Evolutionary conservation across 257 asterid species (phyloP).

Genomic region (Nicotiana tabacum): DNA sequence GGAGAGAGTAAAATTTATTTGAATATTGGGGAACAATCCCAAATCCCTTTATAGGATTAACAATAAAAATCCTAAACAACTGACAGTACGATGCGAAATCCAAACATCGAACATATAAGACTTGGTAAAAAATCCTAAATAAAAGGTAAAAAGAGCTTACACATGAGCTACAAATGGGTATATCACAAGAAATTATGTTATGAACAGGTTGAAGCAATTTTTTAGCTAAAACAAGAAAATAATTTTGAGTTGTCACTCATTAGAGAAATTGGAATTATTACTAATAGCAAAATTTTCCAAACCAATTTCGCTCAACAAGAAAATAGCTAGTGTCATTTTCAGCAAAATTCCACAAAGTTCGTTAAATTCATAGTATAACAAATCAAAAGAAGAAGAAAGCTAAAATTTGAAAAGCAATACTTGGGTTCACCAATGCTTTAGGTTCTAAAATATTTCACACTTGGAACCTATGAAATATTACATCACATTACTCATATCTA

Average conservation of each 20-base stretch:
- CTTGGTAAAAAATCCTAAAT: background rate
- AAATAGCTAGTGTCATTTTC: background rate
- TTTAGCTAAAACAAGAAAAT: background rate
- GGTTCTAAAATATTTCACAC: slow-evolving; percentile 10
- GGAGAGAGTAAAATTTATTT: no score
- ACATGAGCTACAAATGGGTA: background rate
- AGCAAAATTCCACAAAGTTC: background rate
- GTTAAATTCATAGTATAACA: background rate
- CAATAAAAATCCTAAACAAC: background rate
- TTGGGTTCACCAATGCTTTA: background rate
- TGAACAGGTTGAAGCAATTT: background rate
- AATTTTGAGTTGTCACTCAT: background rate
- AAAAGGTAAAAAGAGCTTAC: background rate
- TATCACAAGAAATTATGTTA: no score
- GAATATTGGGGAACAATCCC: no score
- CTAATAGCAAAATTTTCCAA: background rate
- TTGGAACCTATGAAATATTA: slow-evolving; percentile 2
- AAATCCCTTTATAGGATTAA: background rate
- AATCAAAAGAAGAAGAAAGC: background rate
- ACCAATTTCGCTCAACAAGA: no score
- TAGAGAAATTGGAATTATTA: background rate
- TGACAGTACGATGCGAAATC: background rate
- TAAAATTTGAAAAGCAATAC: background rate
- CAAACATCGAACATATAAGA: background rate
- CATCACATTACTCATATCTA: background rate